Evolutionary conservation across 1,284 basidiomycete species (phyloP).

Genomic region (Ustilago lituana): DNA sequence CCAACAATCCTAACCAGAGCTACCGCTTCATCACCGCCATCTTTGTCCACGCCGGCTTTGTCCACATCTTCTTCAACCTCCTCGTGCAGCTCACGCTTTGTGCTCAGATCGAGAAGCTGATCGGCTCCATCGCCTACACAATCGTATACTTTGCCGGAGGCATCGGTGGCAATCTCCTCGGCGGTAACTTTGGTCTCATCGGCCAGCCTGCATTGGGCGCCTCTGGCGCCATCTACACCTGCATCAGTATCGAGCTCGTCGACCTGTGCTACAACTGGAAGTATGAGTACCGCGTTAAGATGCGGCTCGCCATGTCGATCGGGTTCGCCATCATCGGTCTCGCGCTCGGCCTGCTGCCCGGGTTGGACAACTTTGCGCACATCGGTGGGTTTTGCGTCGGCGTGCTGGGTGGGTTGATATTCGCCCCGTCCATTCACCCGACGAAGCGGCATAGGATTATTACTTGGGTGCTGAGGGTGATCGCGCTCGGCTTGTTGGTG

Average conservation of each 20-base stretch:
- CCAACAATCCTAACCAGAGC: constrained; percentile 80
- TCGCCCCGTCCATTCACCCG: constrained; percentile 85
- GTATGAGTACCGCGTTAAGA: constrained; percentile 69
- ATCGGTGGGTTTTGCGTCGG: constrained; percentile 68
- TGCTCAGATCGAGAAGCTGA: constrained; percentile 74
- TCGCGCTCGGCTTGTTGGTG: constrained; percentile 78
- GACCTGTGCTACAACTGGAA: constrained; percentile 93
- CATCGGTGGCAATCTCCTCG: constrained; percentile 79
- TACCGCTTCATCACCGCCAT: constrained; percentile 74
- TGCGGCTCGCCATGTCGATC: constrained; percentile 79
- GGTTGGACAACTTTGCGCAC: constrained; percentile 69
- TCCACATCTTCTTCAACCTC: constrained; percentile 86
- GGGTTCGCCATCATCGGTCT: constrained; percentile 85
- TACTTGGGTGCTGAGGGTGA: constrained; percentile 78
- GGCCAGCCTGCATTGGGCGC: constrained; percentile 93
- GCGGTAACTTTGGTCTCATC: constrained; percentile 86
- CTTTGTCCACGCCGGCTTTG: constrained; percentile 89
- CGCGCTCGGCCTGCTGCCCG: constrained; percentile 75
- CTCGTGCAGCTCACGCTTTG: constrained; percentile 82
- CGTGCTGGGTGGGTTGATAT: constrained; percentile 77
- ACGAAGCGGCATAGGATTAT: constrained; percentile 79
- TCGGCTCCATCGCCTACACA: constrained; percentile 79
- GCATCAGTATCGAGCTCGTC: constrained; percentile 80
- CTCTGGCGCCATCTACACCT: constrained; percentile 88
- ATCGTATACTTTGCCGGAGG: constrained; percentile 87